Evolutionary conservation across 257 asterid genomes (phyloP).

Genomic region (Solanum habrochaites): DNA sequence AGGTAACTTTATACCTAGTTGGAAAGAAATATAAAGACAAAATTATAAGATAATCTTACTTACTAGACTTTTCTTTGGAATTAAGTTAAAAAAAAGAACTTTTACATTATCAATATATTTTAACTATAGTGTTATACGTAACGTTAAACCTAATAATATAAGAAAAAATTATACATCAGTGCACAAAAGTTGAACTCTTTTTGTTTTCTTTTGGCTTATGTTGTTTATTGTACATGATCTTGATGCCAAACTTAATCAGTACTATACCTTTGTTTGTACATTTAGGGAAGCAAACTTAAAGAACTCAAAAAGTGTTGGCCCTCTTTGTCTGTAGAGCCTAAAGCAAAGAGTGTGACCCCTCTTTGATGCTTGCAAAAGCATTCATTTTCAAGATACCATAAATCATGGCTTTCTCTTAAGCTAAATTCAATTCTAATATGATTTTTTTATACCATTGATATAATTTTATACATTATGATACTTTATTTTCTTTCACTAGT

Average conservation of each 20-base stretch:
- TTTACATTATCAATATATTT: neutral
- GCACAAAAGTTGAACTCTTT: neutral
- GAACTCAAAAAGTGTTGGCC: constrained; percentile 22
- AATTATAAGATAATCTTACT: constrained; percentile 25
- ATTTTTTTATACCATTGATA: neutral
- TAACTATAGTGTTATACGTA: neutral
- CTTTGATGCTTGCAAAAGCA: constrained; percentile 17
- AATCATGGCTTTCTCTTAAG: neutral
- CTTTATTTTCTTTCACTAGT: neutral
- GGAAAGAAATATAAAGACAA: constrained; percentile 28
- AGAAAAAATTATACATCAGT: neutral
- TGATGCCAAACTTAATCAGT: constrained; percentile 53
- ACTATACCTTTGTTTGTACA: constrained; percentile 38
- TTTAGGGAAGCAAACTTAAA: constrained; percentile 29
- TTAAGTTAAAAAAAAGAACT: neutral
- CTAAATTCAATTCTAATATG: neutral
- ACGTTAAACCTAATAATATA: neutral
- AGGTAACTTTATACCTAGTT: constrained; percentile 14
- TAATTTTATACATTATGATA: neutral
- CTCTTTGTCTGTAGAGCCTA: constrained; percentile 36
- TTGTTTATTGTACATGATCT: constrained; percentile 15
- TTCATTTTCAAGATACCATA: constrained; percentile 12
- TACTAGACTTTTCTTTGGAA: constrained; percentile 13
- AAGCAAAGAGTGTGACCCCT: constrained; percentile 9
- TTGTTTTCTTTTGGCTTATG: neutral